Base-by-base conservation (phyloP, 2,329 filamentous ascomycete genomes). In the Gaeumannomyces tritici region DNA sequence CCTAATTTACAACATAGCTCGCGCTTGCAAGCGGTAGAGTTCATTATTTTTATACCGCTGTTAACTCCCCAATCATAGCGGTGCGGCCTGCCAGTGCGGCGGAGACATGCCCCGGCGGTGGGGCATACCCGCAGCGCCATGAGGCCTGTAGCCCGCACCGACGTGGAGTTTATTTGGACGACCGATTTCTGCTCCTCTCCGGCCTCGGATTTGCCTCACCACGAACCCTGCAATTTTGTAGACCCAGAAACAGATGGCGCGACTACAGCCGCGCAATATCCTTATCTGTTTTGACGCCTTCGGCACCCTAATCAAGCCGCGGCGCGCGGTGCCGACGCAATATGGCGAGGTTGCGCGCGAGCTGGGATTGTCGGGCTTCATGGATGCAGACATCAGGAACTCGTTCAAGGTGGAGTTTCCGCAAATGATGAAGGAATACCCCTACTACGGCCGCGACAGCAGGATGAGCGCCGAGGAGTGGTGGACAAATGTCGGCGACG, bases 221-320 rank as follows among this genome's bases (percentile, higher is more conserved):
- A 51, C 21, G 21, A 51, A 9, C 13, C 13, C 35, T 42, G 35
- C 15, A 8, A 51, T 4, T 51, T 5, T n/a, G 5, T 2, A 2
- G 6, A 8, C 21, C 5, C 42, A n/a, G 9, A 6, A 51, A 21
- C 12, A 51, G 21, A 51, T 51, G 42, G 42, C 42, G 11, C 58
- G 35, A n/a, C 47, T 26, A 24, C 33, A 24, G 27, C 58, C 58
- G 26, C 59, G 62, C 13, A 82, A 83, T 64, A 75, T 88, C 2
- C 72, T 88, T 0, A 70, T 88, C 1, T 84, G 83, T 64, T 83
- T 88, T 61, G 85, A 89, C 69, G 85, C 85, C 5, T 88, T 87
- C 66, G 84, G 82, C n/a, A 89, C 85, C 0, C 74, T 89, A 2
- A 87, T 86, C 71, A 73, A 71, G 13, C 83, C 84, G 0, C 79